phyloP scores from a whole-genome alignment of 2,329 filamentous ascomycete species.

The Biscogniauxia marginata region DNA sequence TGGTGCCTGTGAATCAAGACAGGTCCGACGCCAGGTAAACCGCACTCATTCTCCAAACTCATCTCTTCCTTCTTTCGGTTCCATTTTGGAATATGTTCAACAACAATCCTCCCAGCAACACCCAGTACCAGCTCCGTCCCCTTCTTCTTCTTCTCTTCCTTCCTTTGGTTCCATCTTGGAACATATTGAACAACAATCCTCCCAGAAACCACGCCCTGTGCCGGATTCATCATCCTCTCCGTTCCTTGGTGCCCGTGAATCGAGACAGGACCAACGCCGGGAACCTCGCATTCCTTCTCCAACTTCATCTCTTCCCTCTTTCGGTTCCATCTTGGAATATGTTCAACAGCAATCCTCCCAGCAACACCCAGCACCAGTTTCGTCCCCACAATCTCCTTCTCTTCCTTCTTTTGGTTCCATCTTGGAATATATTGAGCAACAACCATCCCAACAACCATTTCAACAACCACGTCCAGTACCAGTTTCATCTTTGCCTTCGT shows the following conservation, averaged over 20 bases:
- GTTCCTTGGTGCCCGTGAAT: neutral
- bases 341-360: neutral
- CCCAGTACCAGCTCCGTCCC: too few relatives aligned
- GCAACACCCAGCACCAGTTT: neutral
- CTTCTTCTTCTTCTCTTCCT: neutral
- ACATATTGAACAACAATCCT: neutral
- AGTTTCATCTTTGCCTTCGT: too few relatives aligned
- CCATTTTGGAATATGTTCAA: too few relatives aligned
- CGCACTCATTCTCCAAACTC: neutral
- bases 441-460: neutral
- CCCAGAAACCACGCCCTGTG: conserved; percentile 18
- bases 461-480: too few relatives aligned
- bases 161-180: neutral
- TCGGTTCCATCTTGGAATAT: neutral
- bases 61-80: neutral
- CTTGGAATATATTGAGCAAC: neutral
- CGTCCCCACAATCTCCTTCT: neutral
- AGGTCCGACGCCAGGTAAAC: neutral
- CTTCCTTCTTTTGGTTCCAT: neutral
- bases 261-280: neutral
- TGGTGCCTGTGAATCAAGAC: neutral
- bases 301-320: neutral
- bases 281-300: neutral
- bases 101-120: neutral
- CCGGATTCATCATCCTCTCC: conserved; percentile 8